Percentiles rank a stretch among this genome's conserved stretches.
Evolutionary conservation across 1,139 yeast species (phyloP).

Genomic region (Taiozyma onychis): DNA sequence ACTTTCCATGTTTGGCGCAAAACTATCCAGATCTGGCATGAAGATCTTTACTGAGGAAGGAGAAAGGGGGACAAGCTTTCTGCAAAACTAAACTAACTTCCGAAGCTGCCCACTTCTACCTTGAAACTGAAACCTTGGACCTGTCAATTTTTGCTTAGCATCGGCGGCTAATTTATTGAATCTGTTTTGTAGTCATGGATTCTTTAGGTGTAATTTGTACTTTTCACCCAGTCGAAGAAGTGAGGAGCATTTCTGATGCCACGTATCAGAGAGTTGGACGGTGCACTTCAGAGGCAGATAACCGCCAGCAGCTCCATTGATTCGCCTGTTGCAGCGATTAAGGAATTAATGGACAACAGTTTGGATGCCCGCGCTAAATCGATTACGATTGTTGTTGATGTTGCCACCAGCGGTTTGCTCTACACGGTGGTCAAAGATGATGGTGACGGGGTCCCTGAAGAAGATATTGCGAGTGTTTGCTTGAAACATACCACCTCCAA

Average conservation of each 20-base stretch:
- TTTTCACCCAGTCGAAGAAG: background rate
- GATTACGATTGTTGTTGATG: conserved; percentile 50
- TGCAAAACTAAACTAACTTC: background rate
- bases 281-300: background rate
- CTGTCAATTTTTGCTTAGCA: background rate
- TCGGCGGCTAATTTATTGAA: too few relatives aligned
- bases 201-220: background rate
- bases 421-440: conserved; percentile 57
- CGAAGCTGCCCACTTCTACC: background rate
- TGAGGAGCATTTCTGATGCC: background rate
- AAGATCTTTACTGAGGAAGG: background rate
- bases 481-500: conserved; percentile 61
- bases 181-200: too few relatives aligned
- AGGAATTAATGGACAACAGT: conserved; percentile 65
- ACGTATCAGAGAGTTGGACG: background rate
- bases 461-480: conserved; percentile 46
- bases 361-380: conserved; percentile 55
- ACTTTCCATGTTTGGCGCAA: background rate
- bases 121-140: background rate
- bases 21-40: background rate
- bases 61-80: background rate
- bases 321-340: conserved; percentile 41
- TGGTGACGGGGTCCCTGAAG: conserved; percentile 53
- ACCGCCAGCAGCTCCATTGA: conserved; percentile 22
- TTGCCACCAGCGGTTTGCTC: conserved; percentile 48